Conservation (phyloP, 169 alveolate species). For the Eimeria tenella region DNA sequence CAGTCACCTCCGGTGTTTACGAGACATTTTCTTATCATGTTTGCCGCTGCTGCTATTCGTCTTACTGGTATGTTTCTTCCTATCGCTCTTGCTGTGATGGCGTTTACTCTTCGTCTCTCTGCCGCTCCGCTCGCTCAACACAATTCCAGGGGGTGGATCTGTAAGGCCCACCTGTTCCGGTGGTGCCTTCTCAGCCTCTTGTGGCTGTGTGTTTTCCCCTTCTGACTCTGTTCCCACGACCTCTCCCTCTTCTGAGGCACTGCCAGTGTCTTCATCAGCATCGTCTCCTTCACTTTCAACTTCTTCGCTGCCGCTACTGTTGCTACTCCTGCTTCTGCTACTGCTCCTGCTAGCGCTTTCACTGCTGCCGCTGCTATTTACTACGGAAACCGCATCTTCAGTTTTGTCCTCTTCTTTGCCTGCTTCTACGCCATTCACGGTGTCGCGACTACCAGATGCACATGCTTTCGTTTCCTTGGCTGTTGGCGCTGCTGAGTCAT, state of each 20-base stretch:
- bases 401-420: not conserved
- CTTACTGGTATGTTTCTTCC: not conserved
- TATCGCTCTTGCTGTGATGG: constrained; percentile 10
- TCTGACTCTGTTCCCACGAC: not conserved
- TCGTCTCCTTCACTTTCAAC: constrained; percentile 24
- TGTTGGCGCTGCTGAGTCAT: not conserved
- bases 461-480: not conserved
- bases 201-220: too few relatives aligned
- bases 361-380: constrained; percentile 40
- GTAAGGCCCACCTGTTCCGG: not conserved
- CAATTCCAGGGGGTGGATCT: not conserved
- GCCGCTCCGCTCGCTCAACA: not conserved
- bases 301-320: constrained; percentile 46
- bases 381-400: constrained; percentile 8
- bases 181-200: constrained; percentile 1
- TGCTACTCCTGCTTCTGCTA: not conserved
- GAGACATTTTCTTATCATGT: constrained; percentile 3
- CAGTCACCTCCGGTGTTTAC: constrained; percentile 56
- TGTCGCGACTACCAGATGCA: not conserved
- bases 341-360: constrained; percentile 7
- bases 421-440: constrained; percentile 17
- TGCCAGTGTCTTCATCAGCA: constrained; percentile 14
- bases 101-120: not conserved
- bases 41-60: constrained; percentile 24
- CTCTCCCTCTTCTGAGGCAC: constrained; percentile 24